Conservation (phyloP, 2,329 filamentous ascomycete species). For the Paecilomyces formosus region DNA sequence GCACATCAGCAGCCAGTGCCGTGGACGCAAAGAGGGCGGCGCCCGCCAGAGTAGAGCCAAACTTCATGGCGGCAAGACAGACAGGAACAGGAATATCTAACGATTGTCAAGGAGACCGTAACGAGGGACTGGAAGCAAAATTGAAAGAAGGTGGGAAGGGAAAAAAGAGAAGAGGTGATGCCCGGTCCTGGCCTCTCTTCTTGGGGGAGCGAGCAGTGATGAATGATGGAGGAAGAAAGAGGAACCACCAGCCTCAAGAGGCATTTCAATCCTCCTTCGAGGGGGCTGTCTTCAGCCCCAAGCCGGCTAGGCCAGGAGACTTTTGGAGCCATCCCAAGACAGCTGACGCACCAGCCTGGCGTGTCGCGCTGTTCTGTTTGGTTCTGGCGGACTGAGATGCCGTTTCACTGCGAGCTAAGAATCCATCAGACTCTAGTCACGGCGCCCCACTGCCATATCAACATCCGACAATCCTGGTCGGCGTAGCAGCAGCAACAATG, state of each 20-base stretch:
- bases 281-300: neutral
- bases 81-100: neutral
- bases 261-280: neutral
- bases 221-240: too few relatives aligned
- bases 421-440: neutral
- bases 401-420: neutral
- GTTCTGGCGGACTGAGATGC: neutral
- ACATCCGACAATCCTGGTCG: neutral
- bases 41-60: conserved; percentile 41
- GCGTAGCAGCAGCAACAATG: neutral
- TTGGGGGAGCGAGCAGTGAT: neutral
- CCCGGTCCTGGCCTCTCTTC: neutral
- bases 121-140: neutral
- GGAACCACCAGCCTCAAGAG: neutral
- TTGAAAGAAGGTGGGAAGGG: neutral
- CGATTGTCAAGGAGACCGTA: neutral
- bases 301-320: neutral
- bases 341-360: neutral
- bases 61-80: conserved; percentile 47
- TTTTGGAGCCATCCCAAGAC: neutral
- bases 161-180: neutral
- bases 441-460: neutral
- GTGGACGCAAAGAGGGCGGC: conserved; percentile 45
- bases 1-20: conserved; percentile 46
- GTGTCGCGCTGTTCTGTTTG: neutral